Conservation (phyloP, 2,329 filamentous ascomycete genomes). For the Aspergillus proliferans region DNA sequence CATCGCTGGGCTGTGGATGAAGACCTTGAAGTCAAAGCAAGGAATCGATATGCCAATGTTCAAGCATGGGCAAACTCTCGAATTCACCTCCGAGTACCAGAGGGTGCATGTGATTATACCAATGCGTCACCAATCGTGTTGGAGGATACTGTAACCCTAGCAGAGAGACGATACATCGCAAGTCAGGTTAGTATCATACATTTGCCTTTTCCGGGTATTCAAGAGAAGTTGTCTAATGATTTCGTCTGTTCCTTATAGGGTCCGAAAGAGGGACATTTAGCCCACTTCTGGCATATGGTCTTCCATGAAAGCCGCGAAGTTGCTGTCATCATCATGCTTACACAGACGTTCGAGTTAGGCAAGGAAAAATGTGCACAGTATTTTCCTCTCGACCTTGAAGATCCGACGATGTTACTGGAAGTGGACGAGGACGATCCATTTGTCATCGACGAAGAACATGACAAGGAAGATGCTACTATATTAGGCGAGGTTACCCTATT, state of each 20-base stretch:
- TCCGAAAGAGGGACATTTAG: conserved; percentile 67
- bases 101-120: conserved; percentile 69
- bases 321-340: conserved; percentile 90
- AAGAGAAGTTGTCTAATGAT: conserved; percentile 2
- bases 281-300: conserved; percentile 94
- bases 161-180: conserved; percentile 66
- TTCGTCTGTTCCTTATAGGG: conserved; percentile 44
- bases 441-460: conserved; percentile 54
- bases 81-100: conserved; percentile 70
- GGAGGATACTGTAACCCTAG: conserved; percentile 43
- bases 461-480: conserved; percentile 59
- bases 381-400: conserved; percentile 59
- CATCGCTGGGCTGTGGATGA: conserved; percentile 56
- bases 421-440: conserved; percentile 31
- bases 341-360: conserved; percentile 72
- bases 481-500: conserved; percentile 61
- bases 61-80: conserved; percentile 85
- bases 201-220: background rate
- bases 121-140: conserved; percentile 70
- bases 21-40: conserved; percentile 49
- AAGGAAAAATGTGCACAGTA: conserved; percentile 85
- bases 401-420: conserved; percentile 43
- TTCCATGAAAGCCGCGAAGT: conserved; percentile 69
- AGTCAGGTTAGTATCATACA: conserved; percentile 56
- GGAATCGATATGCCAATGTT: conserved; percentile 87